Evolutionary conservation across 2,329 filamentous ascomycete genomes (phyloP), one percentile per base, ranked within the genome.

Genomic region (Capronia coronata): DNA sequence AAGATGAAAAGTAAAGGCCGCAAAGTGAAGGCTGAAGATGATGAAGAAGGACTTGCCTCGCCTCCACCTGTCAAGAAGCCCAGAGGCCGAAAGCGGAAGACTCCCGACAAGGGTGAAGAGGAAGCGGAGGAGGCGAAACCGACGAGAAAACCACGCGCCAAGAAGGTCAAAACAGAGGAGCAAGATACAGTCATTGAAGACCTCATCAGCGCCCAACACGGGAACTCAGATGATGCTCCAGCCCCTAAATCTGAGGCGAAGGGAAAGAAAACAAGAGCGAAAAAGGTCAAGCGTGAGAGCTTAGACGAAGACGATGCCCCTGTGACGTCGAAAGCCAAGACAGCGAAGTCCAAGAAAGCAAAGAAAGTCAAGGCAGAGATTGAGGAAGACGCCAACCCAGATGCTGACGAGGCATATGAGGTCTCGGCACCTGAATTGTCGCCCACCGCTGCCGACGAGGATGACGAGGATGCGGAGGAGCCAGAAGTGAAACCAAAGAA

Each of bases 251-350:
- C 63, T 61, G 32, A 51, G 23, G 11, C 22, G 10, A 37, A 40
- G 21, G 39, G 8, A 32, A 49, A 49, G 40, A 30, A n/a, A 14
- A 19, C 10, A 9, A 41, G 32, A 38, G 9, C 46, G 2, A 60
- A 59, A 51, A 56, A 63, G 32, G 53, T 56, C 32, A 40, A 62
- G 21, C 54, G 59, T 13, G 59, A 62, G 39, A 44, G 77, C 78
- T 66, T 67, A 71, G 51, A 68, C 71, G 21, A 71, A 78, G 45
- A 71, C 68, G 35, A 62, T 39, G 63, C 65, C 41, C 71, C 73
- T 63, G 69, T 72, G 58, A 64, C 69, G 54, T 65, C 65, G 4
- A 67, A 49, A 54, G 55, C 30, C 48, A 56, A 49, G 39, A 55
- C 11, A 18, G 39, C 46, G 40, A 54, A 52, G 63, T 51, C 60